Conservation (phyloP, 192 early-diverging fungal species). For the Lobulomyces angularis region DNA sequence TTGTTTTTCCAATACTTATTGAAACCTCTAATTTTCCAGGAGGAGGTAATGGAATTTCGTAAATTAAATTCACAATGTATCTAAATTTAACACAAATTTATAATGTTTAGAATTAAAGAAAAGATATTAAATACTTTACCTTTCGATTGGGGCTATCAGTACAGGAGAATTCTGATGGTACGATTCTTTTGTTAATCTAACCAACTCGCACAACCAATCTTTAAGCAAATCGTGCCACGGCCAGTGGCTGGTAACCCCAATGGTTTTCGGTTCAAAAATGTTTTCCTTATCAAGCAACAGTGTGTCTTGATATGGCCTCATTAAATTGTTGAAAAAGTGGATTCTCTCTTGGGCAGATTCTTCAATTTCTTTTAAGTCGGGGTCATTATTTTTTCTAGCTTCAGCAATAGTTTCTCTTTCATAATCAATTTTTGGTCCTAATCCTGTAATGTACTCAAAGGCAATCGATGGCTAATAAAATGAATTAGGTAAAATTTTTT, state of each 20-base stretch:
- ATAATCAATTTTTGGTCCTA: no score
- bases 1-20: conserved; percentile 45
- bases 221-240: conserved; percentile 61
- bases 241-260: conserved; percentile 59
- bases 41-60: conserved; percentile 65
- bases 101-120: conserved; percentile 4
- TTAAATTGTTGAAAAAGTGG: conserved; percentile 43
- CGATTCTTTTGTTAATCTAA: conserved; percentile 39
- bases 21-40: conserved; percentile 65
- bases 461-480: no score
- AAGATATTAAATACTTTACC: conserved; percentile 20
- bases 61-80: conserved; percentile 52
- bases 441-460: no score
- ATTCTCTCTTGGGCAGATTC: conserved; percentile 58
- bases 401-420: no score
- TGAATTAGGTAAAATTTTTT: no score
- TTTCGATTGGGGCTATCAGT: conserved; percentile 35
- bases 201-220: conserved; percentile 62
- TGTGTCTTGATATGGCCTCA: conserved; percentile 43
- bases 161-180: conserved; percentile 10
- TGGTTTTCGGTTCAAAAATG: conserved; percentile 52
- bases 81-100: conserved; percentile 17
- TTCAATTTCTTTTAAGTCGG: no score
- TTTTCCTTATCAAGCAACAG: conserved; percentile 39
- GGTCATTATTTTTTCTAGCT: no score